These are phyloP conservation scores for Leucocoprinus leucothites DNA, from an alignment of 768 basidiomycete genomes.

Conservation along the genomic window DNA sequence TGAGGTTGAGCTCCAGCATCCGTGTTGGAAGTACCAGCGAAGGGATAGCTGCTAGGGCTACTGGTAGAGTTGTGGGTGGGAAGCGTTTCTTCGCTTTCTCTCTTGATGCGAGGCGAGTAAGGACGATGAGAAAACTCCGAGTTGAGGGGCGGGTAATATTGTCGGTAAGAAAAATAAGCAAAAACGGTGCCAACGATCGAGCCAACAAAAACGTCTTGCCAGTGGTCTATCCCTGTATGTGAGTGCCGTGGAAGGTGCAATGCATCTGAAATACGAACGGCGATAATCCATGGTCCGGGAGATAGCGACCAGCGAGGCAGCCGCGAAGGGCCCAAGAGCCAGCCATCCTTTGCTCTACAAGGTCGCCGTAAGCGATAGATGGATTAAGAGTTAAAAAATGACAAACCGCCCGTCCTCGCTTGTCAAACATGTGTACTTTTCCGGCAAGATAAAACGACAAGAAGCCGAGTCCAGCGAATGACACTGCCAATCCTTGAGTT, in stretches of 20 bases:
- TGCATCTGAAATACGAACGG: conserved; percentile 43
- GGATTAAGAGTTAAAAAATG: neutral
- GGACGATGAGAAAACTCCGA: conserved; percentile 66
- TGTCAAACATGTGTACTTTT: conserved; percentile 89
- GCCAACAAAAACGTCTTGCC: conserved; percentile 88
- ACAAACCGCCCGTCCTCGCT: conserved; percentile 65
- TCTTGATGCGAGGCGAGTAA: conserved; percentile 62
- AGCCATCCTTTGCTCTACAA: conserved; percentile 79
- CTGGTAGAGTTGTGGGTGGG: conserved; percentile 27
- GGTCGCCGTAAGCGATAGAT: conserved; percentile 7
- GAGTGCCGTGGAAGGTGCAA: neutral
- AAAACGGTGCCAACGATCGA: conserved; percentile 68
- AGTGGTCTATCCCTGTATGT: conserved; percentile 49
- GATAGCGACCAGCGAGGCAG: conserved; percentile 75
- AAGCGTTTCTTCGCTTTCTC: conserved; percentile 40
- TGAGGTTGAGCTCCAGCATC: conserved; percentile 12
- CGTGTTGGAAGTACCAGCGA: neutral
- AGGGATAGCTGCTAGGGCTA: conserved; percentile 1
- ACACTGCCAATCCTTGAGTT: conserved; percentile 46
- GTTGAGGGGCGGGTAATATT: conserved; percentile 77
- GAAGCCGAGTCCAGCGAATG: conserved; percentile 91
- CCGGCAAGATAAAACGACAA: conserved; percentile 87
- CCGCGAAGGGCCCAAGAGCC: conserved; percentile 70
- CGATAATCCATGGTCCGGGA: conserved; percentile 91
- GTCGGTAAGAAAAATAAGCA: conserved; percentile 76